Base-by-base conservation (phyloP, 768 basidiomycete species). In the Hygrocybe coccinea region DNA sequence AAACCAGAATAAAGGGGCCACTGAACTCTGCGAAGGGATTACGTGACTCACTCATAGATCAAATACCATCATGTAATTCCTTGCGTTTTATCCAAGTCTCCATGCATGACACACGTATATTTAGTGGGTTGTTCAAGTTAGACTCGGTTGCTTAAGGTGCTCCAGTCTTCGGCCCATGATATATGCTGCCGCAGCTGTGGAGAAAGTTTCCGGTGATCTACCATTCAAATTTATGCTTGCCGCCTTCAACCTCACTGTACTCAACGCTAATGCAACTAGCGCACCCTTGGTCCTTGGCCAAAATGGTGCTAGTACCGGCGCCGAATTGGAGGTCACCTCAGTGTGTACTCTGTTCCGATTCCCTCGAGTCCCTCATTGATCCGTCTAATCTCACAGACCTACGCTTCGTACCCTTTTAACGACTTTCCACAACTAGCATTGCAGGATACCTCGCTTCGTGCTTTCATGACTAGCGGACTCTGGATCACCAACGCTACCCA, bases 391-490 rank as follows among this genome's bases (percentile, higher is more conserved):
- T 48, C 25, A 10, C 46, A 80, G 79, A 81, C 80, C 2, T 78
- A 67, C 43, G 72, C 73, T 21, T 78, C 79, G 12, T 81, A 67
- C 63, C 79, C 78, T 12, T 79, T 76, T 68, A 71, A 80, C 64
- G 73, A 78, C 44, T 80, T 72, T 59, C 77, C 80, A 0, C 47
- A 63, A 12, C 56, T 81, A 11, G 66, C 69, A 25, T 70, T 82
- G 50, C 50, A 67, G 7, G 58, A 74, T 39, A 69, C 72, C 33
- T 68, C 67, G 7, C 61, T 82, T 15, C 68, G 70, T 22, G 77
- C 77, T 1, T 71, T 71, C 53, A 59, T 56, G n/a, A 12, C 12
- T n/a, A 19, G 63, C 25, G 73, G 73, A 15, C 59, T 65, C 17
- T 75, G 71, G 71, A 61, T 62, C 45, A 74, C 74, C 5, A 78